phyloP scores from a whole-genome alignment of 306 rosid genomes.

The Quercus suber region DNA sequence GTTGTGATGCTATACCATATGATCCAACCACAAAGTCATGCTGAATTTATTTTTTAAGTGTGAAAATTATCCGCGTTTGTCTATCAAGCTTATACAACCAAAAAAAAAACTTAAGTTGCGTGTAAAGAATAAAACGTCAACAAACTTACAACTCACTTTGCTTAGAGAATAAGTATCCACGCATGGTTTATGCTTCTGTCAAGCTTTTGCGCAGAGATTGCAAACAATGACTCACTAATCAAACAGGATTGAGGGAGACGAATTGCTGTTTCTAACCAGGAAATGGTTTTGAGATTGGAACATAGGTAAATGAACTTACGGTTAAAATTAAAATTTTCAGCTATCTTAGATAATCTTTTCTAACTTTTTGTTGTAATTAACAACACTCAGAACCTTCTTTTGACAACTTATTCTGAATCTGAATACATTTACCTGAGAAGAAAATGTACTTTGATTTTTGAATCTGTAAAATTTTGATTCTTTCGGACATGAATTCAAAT shows the following conservation, averaged over 20 bases:
- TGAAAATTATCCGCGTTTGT: not conserved
- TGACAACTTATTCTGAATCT: not conserved
- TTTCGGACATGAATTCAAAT: not conserved
- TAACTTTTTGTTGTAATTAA: too few species aligned
- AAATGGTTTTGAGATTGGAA: too few species aligned
- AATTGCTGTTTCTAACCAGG: not conserved
- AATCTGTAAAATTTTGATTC: not conserved
- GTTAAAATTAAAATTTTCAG: too few species aligned
- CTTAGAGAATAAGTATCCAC: not conserved
- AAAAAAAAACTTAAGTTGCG: not conserved
- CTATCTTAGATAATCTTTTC: too few species aligned
- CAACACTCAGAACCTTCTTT: too few species aligned
- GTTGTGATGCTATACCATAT: not conserved
- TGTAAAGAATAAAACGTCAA: not conserved
- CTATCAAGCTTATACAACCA: not conserved
- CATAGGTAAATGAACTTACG: too few species aligned
- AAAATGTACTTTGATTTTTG: not conserved
- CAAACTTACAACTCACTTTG: not conserved
- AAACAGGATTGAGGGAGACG: not conserved
- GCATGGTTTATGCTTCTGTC: not conserved
- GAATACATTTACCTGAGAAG: not conserved
- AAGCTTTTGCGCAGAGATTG: not conserved
- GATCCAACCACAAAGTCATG: too few species aligned
- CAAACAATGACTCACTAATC: not conserved
- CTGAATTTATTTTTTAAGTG: too few species aligned